These are phyloP conservation scores for Apiospora arundinis DNA, from an alignment of 2,329 filamentous ascomycete genomes.

Conservation along the genomic window DNA sequence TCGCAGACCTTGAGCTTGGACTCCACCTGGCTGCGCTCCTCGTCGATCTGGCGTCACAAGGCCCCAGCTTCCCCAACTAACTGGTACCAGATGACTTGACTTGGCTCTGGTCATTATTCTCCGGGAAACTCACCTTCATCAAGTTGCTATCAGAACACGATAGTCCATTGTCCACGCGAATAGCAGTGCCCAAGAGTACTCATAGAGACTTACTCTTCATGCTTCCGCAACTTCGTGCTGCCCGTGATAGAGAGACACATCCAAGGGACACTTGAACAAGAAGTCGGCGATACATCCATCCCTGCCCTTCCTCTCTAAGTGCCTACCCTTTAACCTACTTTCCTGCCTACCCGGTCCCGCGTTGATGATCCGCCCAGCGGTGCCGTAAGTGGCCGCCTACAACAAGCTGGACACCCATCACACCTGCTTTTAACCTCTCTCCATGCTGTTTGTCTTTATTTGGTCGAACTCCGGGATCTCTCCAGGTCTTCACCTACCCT, in stretches of 20 bases:
- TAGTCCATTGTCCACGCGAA: not conserved
- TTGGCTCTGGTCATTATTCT: conserved; percentile 4
- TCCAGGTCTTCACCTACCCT: not conserved
- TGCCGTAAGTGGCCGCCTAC: conserved; percentile 13
- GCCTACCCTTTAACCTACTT: not conserved
- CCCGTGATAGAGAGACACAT: not conserved
- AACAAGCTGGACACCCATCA: not conserved
- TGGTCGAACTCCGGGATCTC: not conserved
- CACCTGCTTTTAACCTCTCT: not conserved
- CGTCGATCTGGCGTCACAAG: conserved; percentile 17
- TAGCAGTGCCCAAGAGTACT: not conserved
- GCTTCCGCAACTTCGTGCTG: not conserved
- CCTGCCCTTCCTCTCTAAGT: not conserved
- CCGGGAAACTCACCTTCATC: not conserved
- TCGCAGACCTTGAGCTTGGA: not conserved
- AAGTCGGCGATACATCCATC: not conserved
- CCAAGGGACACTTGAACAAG: not conserved
- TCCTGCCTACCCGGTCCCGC: not conserved
- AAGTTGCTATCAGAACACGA: not conserved
- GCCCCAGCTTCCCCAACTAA: conserved; percentile 16
- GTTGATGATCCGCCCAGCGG: conserved; percentile 12
- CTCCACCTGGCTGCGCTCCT: not conserved
- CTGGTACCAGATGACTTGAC: not conserved
- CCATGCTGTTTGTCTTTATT: not conserved
- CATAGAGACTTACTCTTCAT: not conserved